A percentile compares a stretch with the other conserved stretches of the same genome.
phyloP scores from a whole-genome alignment of 2,329 filamentous ascomycete species.

The Cercospora janseana region DNA sequence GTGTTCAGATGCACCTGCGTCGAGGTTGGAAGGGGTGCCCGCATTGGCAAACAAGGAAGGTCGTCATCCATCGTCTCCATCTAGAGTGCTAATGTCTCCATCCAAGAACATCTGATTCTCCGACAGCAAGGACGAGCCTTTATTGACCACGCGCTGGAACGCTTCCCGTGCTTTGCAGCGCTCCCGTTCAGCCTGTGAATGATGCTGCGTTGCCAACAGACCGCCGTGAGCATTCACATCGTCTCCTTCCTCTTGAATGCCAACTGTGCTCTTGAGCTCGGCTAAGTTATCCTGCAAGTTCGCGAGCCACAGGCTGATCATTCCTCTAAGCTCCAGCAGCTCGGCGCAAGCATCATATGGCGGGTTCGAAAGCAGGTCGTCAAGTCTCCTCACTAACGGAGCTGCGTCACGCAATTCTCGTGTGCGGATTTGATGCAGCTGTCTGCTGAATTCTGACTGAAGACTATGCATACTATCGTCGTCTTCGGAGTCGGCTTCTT shows the following conservation, averaged over 20 bases:
- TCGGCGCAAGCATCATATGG: constrained; percentile 68
- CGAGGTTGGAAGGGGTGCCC: too few species aligned
- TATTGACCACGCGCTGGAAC: too few species aligned
- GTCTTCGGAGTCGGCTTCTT: constrained; percentile 10
- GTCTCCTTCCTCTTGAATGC: constrained; percentile 13
- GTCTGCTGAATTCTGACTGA: constrained; percentile 33
- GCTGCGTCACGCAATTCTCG: constrained; percentile 58
- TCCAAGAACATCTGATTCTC: too few species aligned
- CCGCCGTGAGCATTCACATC: too few species aligned
- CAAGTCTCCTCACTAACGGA: constrained; percentile 66
- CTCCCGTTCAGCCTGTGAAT: too few species aligned
- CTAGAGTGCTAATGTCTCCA: too few species aligned
- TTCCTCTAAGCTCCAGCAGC: constrained; percentile 68
- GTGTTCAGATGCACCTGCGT: too few species aligned
- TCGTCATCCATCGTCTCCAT: too few species aligned
- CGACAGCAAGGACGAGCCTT: too few species aligned
- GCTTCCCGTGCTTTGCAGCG: too few species aligned
- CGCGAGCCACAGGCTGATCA: constrained; percentile 71
- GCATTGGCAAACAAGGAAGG: too few species aligned
- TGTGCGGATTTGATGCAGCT: constrained; percentile 9
- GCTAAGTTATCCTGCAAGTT: constrained; percentile 54
- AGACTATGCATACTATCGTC: constrained; percentile 5
- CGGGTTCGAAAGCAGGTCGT: constrained; percentile 64
- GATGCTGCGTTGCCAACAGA: too few species aligned
- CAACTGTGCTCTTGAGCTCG: neutral